Conservation (phyloP, 2,329 filamentous ascomycete genomes). For the Sporothrix sp. region DNA sequence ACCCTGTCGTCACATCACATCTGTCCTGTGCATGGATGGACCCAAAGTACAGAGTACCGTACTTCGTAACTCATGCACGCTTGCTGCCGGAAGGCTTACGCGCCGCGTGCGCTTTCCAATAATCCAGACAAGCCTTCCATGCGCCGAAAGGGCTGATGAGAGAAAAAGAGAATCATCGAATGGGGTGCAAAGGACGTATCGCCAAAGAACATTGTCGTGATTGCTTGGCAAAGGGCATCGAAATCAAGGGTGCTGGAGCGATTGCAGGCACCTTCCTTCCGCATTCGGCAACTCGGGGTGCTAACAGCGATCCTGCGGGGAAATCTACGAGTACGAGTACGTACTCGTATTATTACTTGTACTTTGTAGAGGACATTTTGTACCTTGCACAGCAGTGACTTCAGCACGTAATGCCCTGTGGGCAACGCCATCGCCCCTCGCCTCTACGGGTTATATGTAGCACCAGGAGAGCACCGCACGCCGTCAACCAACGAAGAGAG, state of each 20-base stretch:
- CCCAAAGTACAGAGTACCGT: not conserved
- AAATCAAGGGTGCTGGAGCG: not conserved
- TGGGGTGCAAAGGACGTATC: no score
- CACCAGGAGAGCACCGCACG: not conserved
- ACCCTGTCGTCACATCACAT: slow-evolving; percentile 1
- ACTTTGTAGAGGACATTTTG: no score
- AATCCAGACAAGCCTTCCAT: not conserved
- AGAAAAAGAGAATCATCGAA: not conserved
- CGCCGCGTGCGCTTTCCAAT: slow-evolving; percentile 17
- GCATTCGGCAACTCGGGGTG: not conserved
- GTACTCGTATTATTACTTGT: not conserved
- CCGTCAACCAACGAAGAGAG: not conserved
- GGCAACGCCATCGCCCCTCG: no score
- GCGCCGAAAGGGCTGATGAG: not conserved
- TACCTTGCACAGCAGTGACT: no score
- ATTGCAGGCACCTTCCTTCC: slow-evolving; percentile 6
- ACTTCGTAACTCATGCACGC: slow-evolving; percentile 20
- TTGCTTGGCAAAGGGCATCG: not conserved
- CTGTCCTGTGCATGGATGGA: slow-evolving; percentile 6
- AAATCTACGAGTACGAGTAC: not conserved
- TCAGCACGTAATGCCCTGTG: no score
- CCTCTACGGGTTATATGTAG: not conserved
- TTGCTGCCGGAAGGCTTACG: slow-evolving; percentile 24
- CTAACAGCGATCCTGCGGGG: slow-evolving; percentile 1
- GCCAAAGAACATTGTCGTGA: not conserved